Base-by-base conservation (phyloP, 2,329 filamentous ascomycete genomes). In the Pseudopithomyces chartarum region DNA sequence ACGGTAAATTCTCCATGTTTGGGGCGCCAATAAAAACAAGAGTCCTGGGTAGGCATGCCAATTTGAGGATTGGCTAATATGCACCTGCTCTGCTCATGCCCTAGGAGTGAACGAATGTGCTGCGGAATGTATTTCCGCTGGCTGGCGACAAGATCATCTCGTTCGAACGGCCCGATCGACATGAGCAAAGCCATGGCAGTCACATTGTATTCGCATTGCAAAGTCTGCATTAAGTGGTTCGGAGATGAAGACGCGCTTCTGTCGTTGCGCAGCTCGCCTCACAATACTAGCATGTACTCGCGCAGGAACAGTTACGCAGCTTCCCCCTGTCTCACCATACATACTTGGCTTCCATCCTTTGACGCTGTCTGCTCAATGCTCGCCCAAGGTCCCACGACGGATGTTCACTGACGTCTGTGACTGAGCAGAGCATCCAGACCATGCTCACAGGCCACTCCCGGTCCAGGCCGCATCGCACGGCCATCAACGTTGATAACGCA, bases 401-500 rank as follows among this genome's bases (percentile, higher is more conserved):
- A 12, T 4, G 8, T 47, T 56, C 40, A 42, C 54, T 56, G 47
- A 42, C 54, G 36, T 36, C 38, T 47, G 22, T 52, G 47, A 52
- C 54, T 51, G 47, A 52, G 33, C 54, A 52, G 47, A 39, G 47
- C 54, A 56, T 43, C 47, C 40, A 56, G 33, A 47, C 15, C 33
- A 29, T 4, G 13, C 29, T 22, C 47, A 48, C 40, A 56, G 42
- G 42, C 54, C 42, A 26, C 6, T 19, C 17, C 36, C 54, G 36
- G 54, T 29, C 43, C 34, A 36, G 29, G 54, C 51, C 48, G 52
- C 17, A 48, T 56, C 54, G 48, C 54, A 56, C 54, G n/a, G 52
- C 20, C 11, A 34, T 19, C 23, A 6, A 48, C 39, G 46, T 55
- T 29, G n/a, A 39, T 46, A 42, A 45, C 32, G 53, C 46, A 44